These are phyloP conservation scores for Coemansia sp. DNA, from an alignment of 192 early-diverging fungal species.

Conservation along the genomic window DNA sequence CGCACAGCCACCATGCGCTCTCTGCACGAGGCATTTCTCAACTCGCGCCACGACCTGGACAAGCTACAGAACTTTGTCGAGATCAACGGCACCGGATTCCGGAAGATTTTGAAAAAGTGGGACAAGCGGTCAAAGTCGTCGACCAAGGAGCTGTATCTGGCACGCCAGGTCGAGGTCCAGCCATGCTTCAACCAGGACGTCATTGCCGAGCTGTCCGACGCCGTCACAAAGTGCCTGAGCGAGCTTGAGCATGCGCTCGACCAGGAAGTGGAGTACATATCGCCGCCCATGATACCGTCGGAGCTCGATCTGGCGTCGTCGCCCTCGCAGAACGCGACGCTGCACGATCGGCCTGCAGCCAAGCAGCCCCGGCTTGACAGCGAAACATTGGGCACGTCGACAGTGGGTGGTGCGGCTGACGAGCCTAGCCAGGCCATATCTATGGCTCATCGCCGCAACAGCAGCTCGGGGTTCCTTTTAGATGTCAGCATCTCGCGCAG, in stretches of 20 bases:
- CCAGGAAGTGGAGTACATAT: constrained; percentile 23
- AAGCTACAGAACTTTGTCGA: constrained; percentile 99
- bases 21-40: constrained; percentile 83
- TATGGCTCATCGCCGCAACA: constrained; percentile 1
- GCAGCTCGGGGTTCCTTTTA: constrained; percentile 23
- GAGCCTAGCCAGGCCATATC: neutral
- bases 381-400: neutral
- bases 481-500: constrained; percentile 23
- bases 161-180: constrained; percentile 95
- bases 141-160: constrained; percentile 96
- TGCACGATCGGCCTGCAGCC: constrained; percentile 6
- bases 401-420: neutral
- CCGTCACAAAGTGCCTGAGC: constrained; percentile 62
- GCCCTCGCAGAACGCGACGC: constrained; percentile 16
- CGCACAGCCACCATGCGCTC: constrained; percentile 60
- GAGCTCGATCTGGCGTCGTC: constrained; percentile 39
- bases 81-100: constrained; percentile 92
- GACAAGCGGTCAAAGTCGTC: constrained; percentile 97
- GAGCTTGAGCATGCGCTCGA: constrained; percentile 70
- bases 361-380: neutral
- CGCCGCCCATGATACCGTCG: constrained; percentile 16
- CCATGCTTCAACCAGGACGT: constrained; percentile 95
- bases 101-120: constrained; percentile 99
- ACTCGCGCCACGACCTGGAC: constrained; percentile 88
- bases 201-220: constrained; percentile 85